These are phyloP conservation scores for Neoconidiobolus thromboides DNA, from an alignment of 371 early-diverging fungal genomes.

Conservation along the genomic window DNA sequence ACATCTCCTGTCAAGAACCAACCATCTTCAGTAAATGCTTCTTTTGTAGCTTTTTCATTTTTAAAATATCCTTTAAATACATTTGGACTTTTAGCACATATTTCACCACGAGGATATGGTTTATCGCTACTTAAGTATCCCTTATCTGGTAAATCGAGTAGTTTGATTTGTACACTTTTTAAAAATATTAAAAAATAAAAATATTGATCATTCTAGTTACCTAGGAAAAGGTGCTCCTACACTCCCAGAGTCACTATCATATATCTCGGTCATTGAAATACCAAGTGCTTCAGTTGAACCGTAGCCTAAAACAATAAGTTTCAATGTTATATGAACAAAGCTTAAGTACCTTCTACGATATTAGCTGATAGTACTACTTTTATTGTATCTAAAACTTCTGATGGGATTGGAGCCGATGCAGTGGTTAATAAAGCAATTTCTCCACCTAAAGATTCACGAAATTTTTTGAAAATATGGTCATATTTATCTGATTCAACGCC, in stretches of 20 bases:
- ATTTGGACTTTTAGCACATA: conserved; percentile 68
- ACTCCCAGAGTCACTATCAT: conserved; percentile 36
- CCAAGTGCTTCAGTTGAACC: conserved; percentile 79
- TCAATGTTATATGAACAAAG: background rate
- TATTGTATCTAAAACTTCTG: conserved; percentile 73
- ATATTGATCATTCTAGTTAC: background rate
- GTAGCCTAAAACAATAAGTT: conserved; percentile 45
- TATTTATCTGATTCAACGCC: conserved; percentile 50
- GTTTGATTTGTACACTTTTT: conserved; percentile 52
- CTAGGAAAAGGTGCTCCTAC: conserved; percentile 30
- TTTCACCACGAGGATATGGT: conserved; percentile 65
- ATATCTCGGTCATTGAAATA: conserved; percentile 20
- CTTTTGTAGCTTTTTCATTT: conserved; percentile 49
- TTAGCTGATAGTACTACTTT: conserved; percentile 56
- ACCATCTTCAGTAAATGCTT: conserved; percentile 59
- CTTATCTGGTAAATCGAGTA: conserved; percentile 86
- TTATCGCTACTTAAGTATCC: conserved; percentile 54
- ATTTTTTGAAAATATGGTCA: conserved; percentile 83
- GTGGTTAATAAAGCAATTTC: conserved; percentile 53
- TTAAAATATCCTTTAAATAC: conserved; percentile 64
- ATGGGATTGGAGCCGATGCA: conserved; percentile 82
- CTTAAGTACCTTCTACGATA: conserved; percentile 22
- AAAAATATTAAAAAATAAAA: background rate
- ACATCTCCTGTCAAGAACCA: conserved; percentile 95
- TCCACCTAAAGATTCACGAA: conserved; percentile 77